Conservation (phyloP, 768 basidiomycete genomes). For the Obba rivulosa region DNA sequence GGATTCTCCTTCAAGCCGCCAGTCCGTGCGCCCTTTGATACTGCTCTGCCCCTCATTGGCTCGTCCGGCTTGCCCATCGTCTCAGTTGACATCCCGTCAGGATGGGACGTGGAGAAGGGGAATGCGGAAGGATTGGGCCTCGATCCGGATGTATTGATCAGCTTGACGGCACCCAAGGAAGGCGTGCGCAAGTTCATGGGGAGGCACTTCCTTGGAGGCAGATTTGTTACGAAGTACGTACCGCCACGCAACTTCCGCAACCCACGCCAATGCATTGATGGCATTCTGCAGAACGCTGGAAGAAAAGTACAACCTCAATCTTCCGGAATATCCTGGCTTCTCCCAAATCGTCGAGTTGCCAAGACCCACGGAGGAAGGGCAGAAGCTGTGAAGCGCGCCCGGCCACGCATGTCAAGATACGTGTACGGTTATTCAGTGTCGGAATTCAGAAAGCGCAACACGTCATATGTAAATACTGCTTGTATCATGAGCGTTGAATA, state of each 20-base stretch:
- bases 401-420: too few species aligned
- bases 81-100: constrained; percentile 93
- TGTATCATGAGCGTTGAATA: too few species aligned
- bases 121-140: constrained; percentile 51
- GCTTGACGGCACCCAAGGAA: constrained; percentile 90
- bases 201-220: constrained; percentile 87
- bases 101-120: constrained; percentile 92
- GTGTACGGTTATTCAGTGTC: too few species aligned
- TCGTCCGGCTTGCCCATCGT: constrained; percentile 74
- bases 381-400: constrained; percentile 16
- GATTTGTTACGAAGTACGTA: constrained; percentile 84
- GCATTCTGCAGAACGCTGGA: constrained; percentile 50
- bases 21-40: constrained; percentile 82
- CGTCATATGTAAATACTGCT: too few species aligned
- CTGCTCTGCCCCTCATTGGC: constrained; percentile 61
- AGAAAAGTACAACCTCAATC: constrained; percentile 69
- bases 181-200: constrained; percentile 77
- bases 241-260: not conserved
- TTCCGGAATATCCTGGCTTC: constrained; percentile 75
- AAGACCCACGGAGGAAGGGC: constrained; percentile 2
- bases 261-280: not conserved
- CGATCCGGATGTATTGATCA: constrained; percentile 75
- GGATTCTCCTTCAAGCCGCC: constrained; percentile 97
- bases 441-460: too few species aligned
- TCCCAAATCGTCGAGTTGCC: constrained; percentile 83